Evolutionary conservation across 768 basidiomycete genomes (phyloP), one percentile per base, ranked within the genome.

Genomic region (Leccinum boreale): DNA sequence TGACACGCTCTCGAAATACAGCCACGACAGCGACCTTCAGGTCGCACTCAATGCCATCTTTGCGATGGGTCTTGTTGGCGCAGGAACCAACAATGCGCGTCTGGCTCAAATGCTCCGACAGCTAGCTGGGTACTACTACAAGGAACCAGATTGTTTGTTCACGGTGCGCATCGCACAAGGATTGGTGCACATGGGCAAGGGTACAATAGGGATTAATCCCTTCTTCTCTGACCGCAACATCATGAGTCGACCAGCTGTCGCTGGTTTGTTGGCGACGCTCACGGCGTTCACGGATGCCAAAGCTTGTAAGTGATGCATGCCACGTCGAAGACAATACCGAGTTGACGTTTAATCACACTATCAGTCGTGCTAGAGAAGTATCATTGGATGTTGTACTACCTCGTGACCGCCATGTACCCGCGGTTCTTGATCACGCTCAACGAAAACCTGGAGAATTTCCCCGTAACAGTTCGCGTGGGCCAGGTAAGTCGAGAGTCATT

Each of bases 381-480:
- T 63, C 97, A 98, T 75, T 99, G 97, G 97, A 97, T 98, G 94
- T 77, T 98, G 56, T 99, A 92, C 78, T 94, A 95, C 83, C 83
- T 98, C 28, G 87, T 87, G 6, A 89, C 94, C 2, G 91, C 94
- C 58, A 98, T 99, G 97, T 96, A 93, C 76, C 97, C 97, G 35
- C 87, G 95, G 56, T 98, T 98, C 89, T 76, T 99, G 68, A 98
- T 98, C 73, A 97, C 95, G 0, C 85, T 99, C 19, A 87, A 96
- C 74, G 96, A 98, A 74, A 83, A 94, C 57, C 85, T 96, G 58
- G 84, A 94, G 63, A 86, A 81, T 69, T 78, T 86, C 55, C 89
- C 94, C 2, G 91, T 97, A 35, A 95, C 93, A 15, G 94, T 98
- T 50, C 89, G 97, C 36, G 97, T 99, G 21, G 97, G 97, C 17